Base-by-base conservation (phyloP, 129 eudicot species). In the Kitagawia praeruptora region DNA sequence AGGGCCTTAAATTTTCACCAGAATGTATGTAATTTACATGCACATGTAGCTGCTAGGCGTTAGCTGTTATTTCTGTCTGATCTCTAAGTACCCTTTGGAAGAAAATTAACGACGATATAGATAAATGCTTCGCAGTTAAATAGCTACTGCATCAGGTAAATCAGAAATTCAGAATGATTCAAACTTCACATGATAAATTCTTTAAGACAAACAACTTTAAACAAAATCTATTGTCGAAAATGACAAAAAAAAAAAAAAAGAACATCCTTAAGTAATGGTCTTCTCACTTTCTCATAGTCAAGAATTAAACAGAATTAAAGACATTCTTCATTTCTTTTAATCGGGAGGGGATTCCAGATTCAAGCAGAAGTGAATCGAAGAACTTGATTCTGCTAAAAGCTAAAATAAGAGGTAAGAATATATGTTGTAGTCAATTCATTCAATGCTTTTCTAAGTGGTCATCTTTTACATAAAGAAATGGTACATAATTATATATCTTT, bases 341-440 rank as follows among this genome's bases (percentile, higher is more conserved):
- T 15, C n/a, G 34, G 28, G 25, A 40, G 46, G 46, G 34, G 34
- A 21, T 71, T 16, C 74, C 31, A 71, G 48, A 71, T 44, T 45
- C 44, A 15, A 31, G 61, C 34, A 8, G 27, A 78, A 80, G 66
- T 67, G 27, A 40, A 74, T 81, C 79, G 75, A 51, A 58, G 75
- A 51, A 58, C 39, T 75, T 9, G n/a, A 44, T 64, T 75, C 78
- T 56, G 53, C 44, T 23, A 49, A 31, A 31, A 27, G 25, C 73
- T 42, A 56, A 80, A 28, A 73, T 42, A 23, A 73, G 40, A 42
- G 76, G 76, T n/a, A 71, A 73, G 76, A 73, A 73, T 42, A 51
- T 31, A 42, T 19, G 37, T 73, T 11, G 13, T 4, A 73, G 37
- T 73, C 27, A 3, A 27, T 21, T 73, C 76, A 41, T 41, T 13